Evolutionary conservation across 257 asterid species (phyloP).

Genomic region (Solanum clarkiae): DNA sequence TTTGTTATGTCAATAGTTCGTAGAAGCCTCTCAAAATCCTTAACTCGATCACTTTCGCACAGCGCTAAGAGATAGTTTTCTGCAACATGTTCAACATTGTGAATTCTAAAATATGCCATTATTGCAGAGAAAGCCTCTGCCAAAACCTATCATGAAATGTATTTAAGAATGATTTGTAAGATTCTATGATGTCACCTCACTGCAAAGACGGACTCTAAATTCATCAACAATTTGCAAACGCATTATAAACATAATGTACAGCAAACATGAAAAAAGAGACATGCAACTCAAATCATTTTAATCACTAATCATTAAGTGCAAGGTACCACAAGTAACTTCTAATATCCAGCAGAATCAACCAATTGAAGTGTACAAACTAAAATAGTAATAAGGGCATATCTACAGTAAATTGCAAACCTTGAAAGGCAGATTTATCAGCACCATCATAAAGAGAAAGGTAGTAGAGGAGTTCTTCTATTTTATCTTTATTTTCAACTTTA

Average conservation of each 20-base stretch:
- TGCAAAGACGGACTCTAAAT: background rate
- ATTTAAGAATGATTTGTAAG: background rate
- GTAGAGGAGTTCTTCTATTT: conserved; percentile 53
- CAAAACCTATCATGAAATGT: background rate
- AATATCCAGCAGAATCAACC: background rate
- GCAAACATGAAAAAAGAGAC: background rate
- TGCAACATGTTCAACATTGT: conserved; percentile 23
- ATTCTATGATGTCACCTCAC: background rate
- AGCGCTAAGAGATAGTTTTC: conserved; percentile 60
- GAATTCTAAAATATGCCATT: background rate
- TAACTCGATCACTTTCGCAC: conserved; percentile 42
- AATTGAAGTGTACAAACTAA: background rate
- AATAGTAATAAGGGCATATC: background rate
- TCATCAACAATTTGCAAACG: background rate
- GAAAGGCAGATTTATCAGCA: conserved; percentile 33
- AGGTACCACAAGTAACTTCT: background rate
- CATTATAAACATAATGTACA: background rate
- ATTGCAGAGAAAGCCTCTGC: background rate
- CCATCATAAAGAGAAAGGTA: conserved; percentile 31
- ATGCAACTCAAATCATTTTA: background rate
- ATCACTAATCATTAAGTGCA: background rate
- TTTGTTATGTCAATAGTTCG: conserved; percentile 46
- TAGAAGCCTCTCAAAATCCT: conserved; percentile 46
- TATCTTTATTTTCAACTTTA: conserved; percentile 33
- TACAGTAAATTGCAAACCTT: conserved; percentile 30